These are phyloP conservation scores for Suillus decipiens DNA, from an alignment of 768 basidiomycete species.

Conservation along the genomic window DNA sequence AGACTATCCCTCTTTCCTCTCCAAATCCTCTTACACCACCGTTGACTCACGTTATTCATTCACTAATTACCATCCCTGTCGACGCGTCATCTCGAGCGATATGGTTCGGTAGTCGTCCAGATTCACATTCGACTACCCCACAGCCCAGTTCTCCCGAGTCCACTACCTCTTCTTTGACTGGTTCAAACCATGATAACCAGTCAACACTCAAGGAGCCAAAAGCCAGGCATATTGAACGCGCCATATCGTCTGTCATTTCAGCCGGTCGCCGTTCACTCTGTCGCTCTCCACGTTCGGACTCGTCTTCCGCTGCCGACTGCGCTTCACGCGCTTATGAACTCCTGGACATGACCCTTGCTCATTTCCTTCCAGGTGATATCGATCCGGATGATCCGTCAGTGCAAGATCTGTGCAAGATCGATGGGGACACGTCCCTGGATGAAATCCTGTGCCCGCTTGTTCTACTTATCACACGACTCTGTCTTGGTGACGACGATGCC, in stretches of 20 bases:
- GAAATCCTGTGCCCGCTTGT: conserved; percentile 77
- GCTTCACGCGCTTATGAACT: conserved; percentile 68
- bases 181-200: neutral
- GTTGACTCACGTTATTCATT: conserved; percentile 79
- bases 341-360: conserved; percentile 55
- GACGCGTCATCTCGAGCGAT: conserved; percentile 50
- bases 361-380: conserved; percentile 66
- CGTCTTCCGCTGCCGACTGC: conserved; percentile 42
- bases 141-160: conserved; percentile 37
- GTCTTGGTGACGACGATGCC: conserved; percentile 59
- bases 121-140: conserved; percentile 34
- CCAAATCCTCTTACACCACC: conserved; percentile 70
- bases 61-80: conserved; percentile 78
- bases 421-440: conserved; percentile 65
- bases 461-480: conserved; percentile 72
- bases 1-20: conserved; percentile 60
- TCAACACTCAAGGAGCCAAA: conserved; percentile 24
- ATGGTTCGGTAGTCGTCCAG: conserved; percentile 60
- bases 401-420: conserved; percentile 49
- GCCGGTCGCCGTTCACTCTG: conserved; percentile 37
- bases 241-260: conserved; percentile 29
- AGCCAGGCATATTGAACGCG: conserved; percentile 26
- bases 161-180: neutral
- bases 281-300: conserved; percentile 43
- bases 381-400: conserved; percentile 68